Conservation (phyloP, 176 grass and related monocot species). For the Bothriochloa decipiens region DNA sequence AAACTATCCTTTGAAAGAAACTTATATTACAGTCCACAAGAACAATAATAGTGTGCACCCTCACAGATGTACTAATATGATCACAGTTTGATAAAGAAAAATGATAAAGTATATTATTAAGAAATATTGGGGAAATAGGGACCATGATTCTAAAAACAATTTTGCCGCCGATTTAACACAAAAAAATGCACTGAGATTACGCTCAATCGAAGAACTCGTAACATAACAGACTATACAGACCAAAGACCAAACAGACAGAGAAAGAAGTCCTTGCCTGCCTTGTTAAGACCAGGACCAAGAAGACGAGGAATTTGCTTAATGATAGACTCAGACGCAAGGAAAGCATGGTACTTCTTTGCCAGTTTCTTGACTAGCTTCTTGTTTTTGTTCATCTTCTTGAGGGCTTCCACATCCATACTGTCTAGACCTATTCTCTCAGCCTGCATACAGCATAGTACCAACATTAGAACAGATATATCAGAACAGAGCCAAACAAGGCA, state of each 20-base stretch:
- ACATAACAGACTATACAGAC: background rate
- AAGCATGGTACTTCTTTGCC: constrained; percentile 93
- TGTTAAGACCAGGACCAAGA: constrained; percentile 96
- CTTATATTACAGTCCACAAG: background rate
- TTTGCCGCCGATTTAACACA: too few species aligned
- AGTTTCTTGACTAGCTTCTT: constrained; percentile 96
- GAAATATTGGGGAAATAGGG: background rate
- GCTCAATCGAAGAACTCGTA: background rate
- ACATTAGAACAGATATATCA: constrained; percentile 5
- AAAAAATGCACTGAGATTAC: background rate
- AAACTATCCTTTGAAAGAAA: background rate
- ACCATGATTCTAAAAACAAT: background rate
- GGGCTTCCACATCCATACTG: constrained; percentile 84
- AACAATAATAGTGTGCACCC: background rate
- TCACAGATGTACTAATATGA: background rate
- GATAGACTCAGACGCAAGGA: constrained; percentile 87
- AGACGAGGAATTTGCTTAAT: constrained; percentile 96
- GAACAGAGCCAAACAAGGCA: background rate
- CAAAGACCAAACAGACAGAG: background rate
- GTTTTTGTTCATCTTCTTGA: constrained; percentile 98
- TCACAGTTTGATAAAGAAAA: background rate
- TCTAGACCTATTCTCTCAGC: constrained; percentile 73
- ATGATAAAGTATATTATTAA: too few species aligned
- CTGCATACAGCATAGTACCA: constrained; percentile 36
- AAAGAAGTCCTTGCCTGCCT: constrained; percentile 62